Evolutionary conservation across 1,284 basidiomycete species (phyloP).

Genomic region (Meripilus lineatus): DNA sequence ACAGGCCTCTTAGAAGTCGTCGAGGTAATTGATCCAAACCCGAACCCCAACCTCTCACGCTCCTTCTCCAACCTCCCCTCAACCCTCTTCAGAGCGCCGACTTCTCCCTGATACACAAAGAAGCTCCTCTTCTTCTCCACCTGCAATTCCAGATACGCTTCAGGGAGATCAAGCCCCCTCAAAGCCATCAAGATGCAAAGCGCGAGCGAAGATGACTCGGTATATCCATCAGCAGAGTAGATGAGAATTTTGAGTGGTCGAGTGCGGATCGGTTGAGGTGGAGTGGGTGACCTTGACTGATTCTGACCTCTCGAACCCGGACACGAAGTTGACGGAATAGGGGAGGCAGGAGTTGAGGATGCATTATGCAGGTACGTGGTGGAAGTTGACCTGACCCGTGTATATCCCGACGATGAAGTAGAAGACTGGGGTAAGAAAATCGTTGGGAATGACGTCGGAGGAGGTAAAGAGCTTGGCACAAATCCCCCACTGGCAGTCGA

Average conservation of each 20-base stretch:
- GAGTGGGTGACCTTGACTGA: conserved; percentile 1
- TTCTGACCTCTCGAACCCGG: not conserved
- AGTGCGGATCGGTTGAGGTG: conserved; percentile 21
- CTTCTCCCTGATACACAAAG: conserved; percentile 87
- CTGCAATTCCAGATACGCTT: conserved; percentile 87
- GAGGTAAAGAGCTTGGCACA: conserved; percentile 26
- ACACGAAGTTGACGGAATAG: conserved; percentile 13
- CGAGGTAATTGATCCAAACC: too few relatives aligned
- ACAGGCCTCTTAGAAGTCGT: too few relatives aligned
- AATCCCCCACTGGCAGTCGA: conserved; percentile 14
- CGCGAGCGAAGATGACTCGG: conserved; percentile 88
- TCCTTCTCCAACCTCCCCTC: conserved; percentile 58
- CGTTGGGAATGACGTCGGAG: conserved; percentile 24
- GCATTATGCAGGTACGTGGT: conserved; percentile 25
- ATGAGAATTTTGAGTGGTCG: conserved; percentile 69
- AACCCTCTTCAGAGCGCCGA: conserved; percentile 71
- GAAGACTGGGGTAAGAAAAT: conserved; percentile 26
- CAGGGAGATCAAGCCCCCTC: conserved; percentile 66
- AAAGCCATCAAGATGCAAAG: conserved; percentile 87
- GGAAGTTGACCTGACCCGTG: conserved; percentile 27
- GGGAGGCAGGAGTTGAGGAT: conserved; percentile 18
- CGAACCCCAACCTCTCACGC: conserved; percentile 21
- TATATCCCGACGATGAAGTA: conserved; percentile 17
- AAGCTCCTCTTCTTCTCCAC: conserved; percentile 70
- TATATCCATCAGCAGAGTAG: conserved; percentile 81